Evolutionary conservation across 2,329 filamentous ascomycete genomes (phyloP), one percentile per base, ranked within the genome.

Genomic region (Aspergillus carbonarius): DNA sequence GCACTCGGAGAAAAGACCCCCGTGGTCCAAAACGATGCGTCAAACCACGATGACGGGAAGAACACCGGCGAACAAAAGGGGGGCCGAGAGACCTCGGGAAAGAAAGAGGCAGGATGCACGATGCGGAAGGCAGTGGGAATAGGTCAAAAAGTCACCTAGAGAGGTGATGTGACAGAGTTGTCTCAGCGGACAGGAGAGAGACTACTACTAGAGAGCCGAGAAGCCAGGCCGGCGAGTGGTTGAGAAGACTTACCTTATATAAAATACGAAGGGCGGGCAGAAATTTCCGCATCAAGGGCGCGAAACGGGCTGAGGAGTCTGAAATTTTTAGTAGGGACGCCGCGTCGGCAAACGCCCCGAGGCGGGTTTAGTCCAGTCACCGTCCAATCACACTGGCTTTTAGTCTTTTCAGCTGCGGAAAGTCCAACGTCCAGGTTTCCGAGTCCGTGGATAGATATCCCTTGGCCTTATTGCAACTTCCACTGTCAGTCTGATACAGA

Each of bases 271-370:
- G 42, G 34, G 40, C 57, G 57, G 57, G 39, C 59, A 62, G 59
- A 60, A 55, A 66, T 61, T 66, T 66, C 63, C 60, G 60, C 60
- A 57, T 59, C 47, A 56, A 46, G 48, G 53, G 37, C 48, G 20
- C 53, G 44, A 53, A 46, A 34, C 53, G 44, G 25, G 27, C 44
- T 48, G 44, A 48, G 25, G 44, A 48, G 44, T 30, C 44, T 48
- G 44, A 30, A 30, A 48, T 48, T 48, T 48, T 48, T 48, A 48
- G 44, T 48, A 40, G 32, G 20, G 35, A 25, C 34, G 34, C 49
- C 18, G 32, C 49, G 49, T 39, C 49, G 49, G 49, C 34, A 52
- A 52, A 52, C 15, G 49, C n/a, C 32, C 49, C 34, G 49, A 52
- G 49, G 49, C 18, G 20, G 49, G 49, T 52, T 52, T 52, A 51